Conservation (phyloP, 352 stramenopile genomes). For the Pythium volutum region DNA sequence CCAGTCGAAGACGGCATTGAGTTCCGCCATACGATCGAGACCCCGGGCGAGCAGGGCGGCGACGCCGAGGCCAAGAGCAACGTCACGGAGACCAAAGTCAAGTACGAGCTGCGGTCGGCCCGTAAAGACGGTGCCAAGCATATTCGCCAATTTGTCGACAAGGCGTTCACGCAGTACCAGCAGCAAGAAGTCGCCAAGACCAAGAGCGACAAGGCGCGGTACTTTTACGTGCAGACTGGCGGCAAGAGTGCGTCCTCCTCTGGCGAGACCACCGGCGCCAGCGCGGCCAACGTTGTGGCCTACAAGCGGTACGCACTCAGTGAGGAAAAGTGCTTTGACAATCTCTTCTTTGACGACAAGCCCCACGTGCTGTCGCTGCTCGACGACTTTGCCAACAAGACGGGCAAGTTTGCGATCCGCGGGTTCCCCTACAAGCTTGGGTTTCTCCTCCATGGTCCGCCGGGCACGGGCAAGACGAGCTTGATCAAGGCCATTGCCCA, state of each 20-base stretch:
- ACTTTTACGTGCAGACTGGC: slow-evolving; percentile 39
- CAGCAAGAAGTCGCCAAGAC: slow-evolving; percentile 25
- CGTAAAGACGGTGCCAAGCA: slow-evolving; percentile 25
- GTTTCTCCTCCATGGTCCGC: slow-evolving; percentile 78
- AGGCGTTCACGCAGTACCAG: slow-evolving; percentile 34
- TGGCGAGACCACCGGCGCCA: slow-evolving; percentile 1
- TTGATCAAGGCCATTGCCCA: slow-evolving; percentile 82
- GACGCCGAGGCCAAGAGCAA: slow-evolving; percentile 17
- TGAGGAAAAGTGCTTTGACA: slow-evolving; percentile 80
- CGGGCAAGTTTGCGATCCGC: slow-evolving; percentile 73
- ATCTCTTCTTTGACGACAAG: slow-evolving; percentile 83
- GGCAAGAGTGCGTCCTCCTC: slow-evolving; percentile 13
- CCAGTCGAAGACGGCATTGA: slow-evolving; percentile 24
- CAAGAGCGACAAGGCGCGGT: slow-evolving; percentile 35
- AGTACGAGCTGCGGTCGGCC: slow-evolving; percentile 25
- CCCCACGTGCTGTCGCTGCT: slow-evolving; percentile 49
- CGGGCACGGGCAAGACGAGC: slow-evolving; percentile 84
- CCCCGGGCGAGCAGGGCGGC: slow-evolving; percentile 6
- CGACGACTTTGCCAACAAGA: slow-evolving; percentile 53
- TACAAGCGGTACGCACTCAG: slow-evolving; percentile 29
- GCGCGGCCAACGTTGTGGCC: slow-evolving; percentile 8
- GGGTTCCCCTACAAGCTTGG: slow-evolving; percentile 85
- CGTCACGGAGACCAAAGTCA: slow-evolving; percentile 24
- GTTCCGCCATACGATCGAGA: slow-evolving; percentile 36
- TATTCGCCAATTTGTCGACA: slow-evolving; percentile 35